Conservation (phyloP, 352 stramenopile species). For the Thraustochytrium sp. region DNA sequence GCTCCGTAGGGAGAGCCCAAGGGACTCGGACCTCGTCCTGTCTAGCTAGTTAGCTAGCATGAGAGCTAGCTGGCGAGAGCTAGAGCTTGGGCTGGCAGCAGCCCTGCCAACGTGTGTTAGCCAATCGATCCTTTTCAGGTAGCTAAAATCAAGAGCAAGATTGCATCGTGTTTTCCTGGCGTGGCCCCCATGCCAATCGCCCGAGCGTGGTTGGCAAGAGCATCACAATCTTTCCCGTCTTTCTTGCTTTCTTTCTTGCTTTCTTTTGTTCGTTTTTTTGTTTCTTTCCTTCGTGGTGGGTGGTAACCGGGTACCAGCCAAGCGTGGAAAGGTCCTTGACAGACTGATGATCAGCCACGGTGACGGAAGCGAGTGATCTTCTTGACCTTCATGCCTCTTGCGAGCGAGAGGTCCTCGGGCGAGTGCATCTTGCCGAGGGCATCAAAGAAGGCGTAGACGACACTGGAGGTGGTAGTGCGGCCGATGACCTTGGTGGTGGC, state of each 20-base stretch:
- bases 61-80: no score
- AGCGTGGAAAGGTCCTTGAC: neutral
- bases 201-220: no score
- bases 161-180: no score
- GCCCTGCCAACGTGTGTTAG: no score
- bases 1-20: no score
- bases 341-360: neutral
- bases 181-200: no score
- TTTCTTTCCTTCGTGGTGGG: neutral
- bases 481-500: conserved; percentile 41
- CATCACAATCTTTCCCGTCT: neutral
- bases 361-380: neutral
- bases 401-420: conserved; percentile 1
- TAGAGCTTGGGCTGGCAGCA: no score
- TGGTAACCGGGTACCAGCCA: no score
- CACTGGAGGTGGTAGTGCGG: conserved; percentile 8
- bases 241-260: neutral
- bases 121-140: no score
- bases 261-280: neutral
- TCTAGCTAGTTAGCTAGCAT: no score
- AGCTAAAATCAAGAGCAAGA: no score
- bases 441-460: conserved; percentile 41
- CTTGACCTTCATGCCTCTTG: neutral
- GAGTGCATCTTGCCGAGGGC: neutral
- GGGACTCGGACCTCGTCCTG: no score